Evolutionary conservation across 2,329 filamentous ascomycete genomes (phyloP).

Genomic region (Fusarium sambucinum): DNA sequence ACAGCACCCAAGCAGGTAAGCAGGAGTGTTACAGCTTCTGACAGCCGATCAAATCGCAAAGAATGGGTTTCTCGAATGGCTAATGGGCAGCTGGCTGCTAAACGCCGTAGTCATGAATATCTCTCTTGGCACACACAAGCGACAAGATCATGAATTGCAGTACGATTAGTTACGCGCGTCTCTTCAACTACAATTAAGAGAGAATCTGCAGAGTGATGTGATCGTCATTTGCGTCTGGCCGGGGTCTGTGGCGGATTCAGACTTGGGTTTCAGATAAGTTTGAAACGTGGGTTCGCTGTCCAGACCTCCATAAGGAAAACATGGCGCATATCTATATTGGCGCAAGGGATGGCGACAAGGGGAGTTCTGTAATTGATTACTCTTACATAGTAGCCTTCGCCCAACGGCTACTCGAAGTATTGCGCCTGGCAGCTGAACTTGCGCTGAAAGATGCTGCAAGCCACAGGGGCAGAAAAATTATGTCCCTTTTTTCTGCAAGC

Average conservation of each 20-base stretch:
- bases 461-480: constrained; percentile 26
- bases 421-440: constrained; percentile 1
- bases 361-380: constrained; percentile 21
- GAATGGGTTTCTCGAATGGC: background rate
- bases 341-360: constrained; percentile 3
- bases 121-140: background rate
- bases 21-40: background rate
- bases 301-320: constrained; percentile 13
- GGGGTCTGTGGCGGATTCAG: constrained; percentile 27
- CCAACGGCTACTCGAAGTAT: constrained; percentile 13
- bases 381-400: constrained; percentile 12
- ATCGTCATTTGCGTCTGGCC: background rate
- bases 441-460: constrained; percentile 21
- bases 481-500: constrained; percentile 3
- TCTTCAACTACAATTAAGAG: background rate
- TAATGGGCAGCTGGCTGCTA: background rate
- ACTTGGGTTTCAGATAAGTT: constrained; percentile 34
- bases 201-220: background rate
- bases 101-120: background rate
- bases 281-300: constrained; percentile 28
- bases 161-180: background rate
- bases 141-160: background rate
- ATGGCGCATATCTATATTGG: constrained; percentile 22
- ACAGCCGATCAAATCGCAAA: background rate
- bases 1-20: background rate